Evolutionary conservation across 2,329 filamentous ascomycete species (phyloP), one percentile per base, ranked within the genome.

Genomic region (Aspergillus proliferans): DNA sequence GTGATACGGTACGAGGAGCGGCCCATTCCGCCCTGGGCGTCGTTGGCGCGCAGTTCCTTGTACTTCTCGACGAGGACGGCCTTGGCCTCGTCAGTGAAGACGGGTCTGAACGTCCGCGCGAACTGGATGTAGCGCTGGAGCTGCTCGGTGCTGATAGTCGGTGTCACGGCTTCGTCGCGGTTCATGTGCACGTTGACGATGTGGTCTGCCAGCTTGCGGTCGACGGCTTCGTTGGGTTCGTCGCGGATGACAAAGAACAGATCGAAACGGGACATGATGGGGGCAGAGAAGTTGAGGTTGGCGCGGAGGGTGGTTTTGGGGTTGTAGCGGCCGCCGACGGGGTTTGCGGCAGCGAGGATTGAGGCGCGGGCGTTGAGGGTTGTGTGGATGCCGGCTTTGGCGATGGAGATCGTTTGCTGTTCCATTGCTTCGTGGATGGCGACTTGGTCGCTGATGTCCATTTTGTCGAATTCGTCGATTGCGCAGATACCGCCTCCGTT

Each of bases 391-490:
- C 93, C 93, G 4, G 93, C 93, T 73, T 98, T 98, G 52, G 93
- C 92, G 62, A 98, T 98, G 7, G 90, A 96, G 57, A 98, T 98
- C 4, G 93, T 98, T 72, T 98, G 93, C 76, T 98, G 93, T 81
- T 98, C 93, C 93, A 98, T 98, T 51, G 93, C 93, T 82, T 98
- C 93, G 80, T 98, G 93, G 63, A 98, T 98, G 57, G 93, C 93
- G 48, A 98, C 93, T 73, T 98, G 93, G 68, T 98, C 93, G 46
- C 76, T 84, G 53, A 98, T 87, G 63, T 98, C 93, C 93, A 98
- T 98, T 76, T 98, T 98, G 81, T 98, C 93, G 61, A 98, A 98
- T 68, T 98, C 93, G 66, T 98, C 93, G 66, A 98, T 98, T 51
- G 90, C 91, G 70, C 93, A 98, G 61, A 97, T 94, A 47, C 93